Evolutionary conservation across 1,284 basidiomycete species (phyloP).

Genomic region (Cystodermella granulosa): DNA sequence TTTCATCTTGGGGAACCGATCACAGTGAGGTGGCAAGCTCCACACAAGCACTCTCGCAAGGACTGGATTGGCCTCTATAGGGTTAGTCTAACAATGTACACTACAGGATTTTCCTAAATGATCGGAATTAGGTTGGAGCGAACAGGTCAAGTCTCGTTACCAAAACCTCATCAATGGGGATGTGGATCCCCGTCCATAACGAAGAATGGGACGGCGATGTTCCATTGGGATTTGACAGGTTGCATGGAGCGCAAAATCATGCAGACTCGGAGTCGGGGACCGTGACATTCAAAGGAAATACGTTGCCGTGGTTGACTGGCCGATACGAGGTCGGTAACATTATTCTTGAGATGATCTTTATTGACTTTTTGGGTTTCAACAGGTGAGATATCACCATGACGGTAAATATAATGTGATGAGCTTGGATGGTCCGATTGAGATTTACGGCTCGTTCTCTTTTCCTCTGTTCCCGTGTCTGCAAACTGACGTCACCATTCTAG

Average conservation of each 20-base stretch:
- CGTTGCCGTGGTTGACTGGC: constrained; percentile 83
- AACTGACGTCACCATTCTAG: constrained; percentile 37
- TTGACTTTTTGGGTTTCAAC: constrained; percentile 8
- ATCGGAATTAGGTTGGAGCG: constrained; percentile 63
- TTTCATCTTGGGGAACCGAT: constrained; percentile 93
- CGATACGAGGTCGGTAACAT: constrained; percentile 67
- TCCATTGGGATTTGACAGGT: constrained; percentile 50
- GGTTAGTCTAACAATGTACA: constrained; percentile 42
- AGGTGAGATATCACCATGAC: constrained; percentile 85
- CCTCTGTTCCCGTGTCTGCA: constrained; percentile 6
- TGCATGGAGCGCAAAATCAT: constrained; percentile 25
- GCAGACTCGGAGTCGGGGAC: constrained; percentile 56
- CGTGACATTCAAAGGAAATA: constrained; percentile 73
- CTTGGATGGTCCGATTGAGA: constrained; percentile 76
- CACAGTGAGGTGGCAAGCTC: constrained; percentile 81
- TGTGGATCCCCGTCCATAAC: constrained; percentile 88
- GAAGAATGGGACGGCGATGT: constrained; percentile 92
- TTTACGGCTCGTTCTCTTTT: constrained; percentile 61
- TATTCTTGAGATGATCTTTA: constrained; percentile 1
- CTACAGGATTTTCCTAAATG: neutral
- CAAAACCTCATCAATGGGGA: constrained; percentile 79
- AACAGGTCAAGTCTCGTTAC: constrained; percentile 82
- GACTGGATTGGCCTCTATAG: constrained; percentile 97
- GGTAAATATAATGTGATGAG: constrained; percentile 96
- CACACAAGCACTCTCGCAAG: constrained; percentile 80